Evolutionary conservation across 139 green algal genomes (phyloP), one percentile per base, ranked within the genome.

Genomic region (Dunaliella primolecta): DNA sequence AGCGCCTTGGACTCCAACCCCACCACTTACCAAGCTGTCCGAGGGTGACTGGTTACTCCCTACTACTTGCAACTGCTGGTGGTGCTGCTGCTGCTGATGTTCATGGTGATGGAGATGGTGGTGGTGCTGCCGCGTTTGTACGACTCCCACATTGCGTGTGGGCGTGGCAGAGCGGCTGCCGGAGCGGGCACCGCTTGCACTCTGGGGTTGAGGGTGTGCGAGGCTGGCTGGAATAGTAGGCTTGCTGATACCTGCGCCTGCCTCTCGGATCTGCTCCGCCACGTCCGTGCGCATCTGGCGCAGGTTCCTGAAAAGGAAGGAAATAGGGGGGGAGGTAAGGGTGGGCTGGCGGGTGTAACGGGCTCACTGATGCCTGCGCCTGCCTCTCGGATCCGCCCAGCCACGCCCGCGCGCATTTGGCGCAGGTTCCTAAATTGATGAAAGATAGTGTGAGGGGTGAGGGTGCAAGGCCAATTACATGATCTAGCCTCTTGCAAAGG

Each of bases 241-340:
- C 15, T 33, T 30, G 23, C 77, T 37, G 25, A 35, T 30, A 2
- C 34, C 34, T 27, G n/a, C 37, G 34, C 84, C 84, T 30, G 38
- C 79, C 56, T 64, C 81, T 24, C 83, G 70, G 0, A 90, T 56
- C 55, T 85, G 83, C 35, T 86, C 36, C 3, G 85, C 86, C 64
- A 89, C 82, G 1, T 87, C 80, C 30, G 37, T 83, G 0, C 89
- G 84, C 75, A 85, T 87, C 31, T 78, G 74, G 35, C 83, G 85
- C 36, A 91, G 85, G 78, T 92, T 91, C 75, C 82, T 81, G 81
- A n/a, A 84, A n/a, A n/a, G n/a, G n/a, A n/a, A n/a, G n/a, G n/a
- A n/a, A n/a, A n/a, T n/a, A n/a, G n/a, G n/a, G n/a, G n/a, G n/a
- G n/a, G n/a, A n/a, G n/a, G n/a, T 27, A 46, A 11, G 29, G 2